Evolutionary conservation across 1,284 basidiomycete genomes (phyloP).

Genomic region (Puccinia hordei): DNA sequence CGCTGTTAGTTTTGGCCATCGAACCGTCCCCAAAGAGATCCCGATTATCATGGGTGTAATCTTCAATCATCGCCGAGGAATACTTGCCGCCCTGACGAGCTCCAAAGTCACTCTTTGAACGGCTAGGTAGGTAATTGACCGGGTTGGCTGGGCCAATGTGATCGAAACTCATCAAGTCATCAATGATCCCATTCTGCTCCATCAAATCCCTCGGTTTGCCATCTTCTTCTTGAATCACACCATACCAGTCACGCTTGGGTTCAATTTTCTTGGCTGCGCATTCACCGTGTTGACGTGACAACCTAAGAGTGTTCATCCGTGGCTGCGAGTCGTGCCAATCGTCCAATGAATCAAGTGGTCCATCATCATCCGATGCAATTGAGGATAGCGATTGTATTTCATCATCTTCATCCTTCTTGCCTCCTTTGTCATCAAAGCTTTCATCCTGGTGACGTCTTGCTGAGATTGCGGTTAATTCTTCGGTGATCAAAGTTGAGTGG

Average conservation of each 20-base stretch:
- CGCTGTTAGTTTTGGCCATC: background rate
- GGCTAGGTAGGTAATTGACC: background rate
- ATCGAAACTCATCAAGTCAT: slow-evolving; percentile 46
- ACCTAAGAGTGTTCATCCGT: background rate
- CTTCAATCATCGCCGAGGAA: background rate
- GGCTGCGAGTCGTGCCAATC: slow-evolving; percentile 13
- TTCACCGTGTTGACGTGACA: background rate
- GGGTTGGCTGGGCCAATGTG: slow-evolving; percentile 5
- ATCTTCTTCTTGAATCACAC: background rate
- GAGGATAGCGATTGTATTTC: slow-evolving; percentile 31
- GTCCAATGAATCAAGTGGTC: background rate
- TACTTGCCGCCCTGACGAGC: background rate
- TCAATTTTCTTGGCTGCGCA: background rate
- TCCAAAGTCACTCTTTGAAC: background rate
- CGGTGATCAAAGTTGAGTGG: slow-evolving; percentile 8
- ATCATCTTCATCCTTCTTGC: slow-evolving; percentile 20
- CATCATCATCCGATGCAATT: slow-evolving; percentile 31
- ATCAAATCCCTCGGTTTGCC: background rate
- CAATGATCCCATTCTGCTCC: background rate
- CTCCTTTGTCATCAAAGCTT: background rate
- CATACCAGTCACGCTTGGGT: slow-evolving; percentile 4
- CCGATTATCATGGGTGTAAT: background rate
- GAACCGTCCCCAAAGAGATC: background rate
- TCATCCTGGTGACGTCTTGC: background rate
- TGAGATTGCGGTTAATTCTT: slow-evolving; percentile 13